Conservation (phyloP, 805 yeast genomes). For the Spencermartinsiella europaea region DNA sequence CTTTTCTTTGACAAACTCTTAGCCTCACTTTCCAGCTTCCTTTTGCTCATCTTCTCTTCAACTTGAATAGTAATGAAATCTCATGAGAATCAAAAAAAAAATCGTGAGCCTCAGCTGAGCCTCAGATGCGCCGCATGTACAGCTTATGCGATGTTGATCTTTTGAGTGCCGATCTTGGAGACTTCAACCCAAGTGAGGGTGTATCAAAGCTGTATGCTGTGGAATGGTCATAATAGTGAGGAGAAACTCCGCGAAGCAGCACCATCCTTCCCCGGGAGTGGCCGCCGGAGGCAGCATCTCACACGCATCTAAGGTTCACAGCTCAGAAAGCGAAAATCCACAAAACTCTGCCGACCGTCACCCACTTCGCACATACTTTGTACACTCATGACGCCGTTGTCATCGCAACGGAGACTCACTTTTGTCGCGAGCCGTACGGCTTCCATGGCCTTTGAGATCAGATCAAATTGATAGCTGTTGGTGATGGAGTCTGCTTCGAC, state of each 20-base stretch:
- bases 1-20: not conserved
- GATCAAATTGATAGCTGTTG: slow-evolving; percentile 41
- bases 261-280: too few relatives aligned
- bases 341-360: slow-evolving; percentile 26
- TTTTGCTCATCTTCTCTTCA: not conserved
- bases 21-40: slow-evolving; percentile 1
- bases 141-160: too few relatives aligned
- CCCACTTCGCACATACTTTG: slow-evolving; percentile 38
- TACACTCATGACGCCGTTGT: slow-evolving; percentile 42
- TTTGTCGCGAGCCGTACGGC: slow-evolving; percentile 48
- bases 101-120: too few relatives aligned
- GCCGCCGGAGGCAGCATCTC: too few relatives aligned
- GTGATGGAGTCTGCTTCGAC: slow-evolving; percentile 28
- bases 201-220: too few relatives aligned
- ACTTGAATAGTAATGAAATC: not conserved
- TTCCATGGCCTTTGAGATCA: slow-evolving; percentile 44
- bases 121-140: too few relatives aligned
- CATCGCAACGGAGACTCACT: slow-evolving; percentile 52
- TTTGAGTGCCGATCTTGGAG: too few relatives aligned
- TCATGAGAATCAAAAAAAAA: not conserved
- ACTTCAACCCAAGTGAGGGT: too few relatives aligned
- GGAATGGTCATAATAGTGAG: too few relatives aligned
- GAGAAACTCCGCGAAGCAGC: too few relatives aligned
- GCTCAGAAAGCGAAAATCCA: slow-evolving; percentile 27
- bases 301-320: too few relatives aligned